phyloP scores from a whole-genome alignment of 2,329 filamentous ascomycete genomes.

The Exophiala sp. region DNA sequence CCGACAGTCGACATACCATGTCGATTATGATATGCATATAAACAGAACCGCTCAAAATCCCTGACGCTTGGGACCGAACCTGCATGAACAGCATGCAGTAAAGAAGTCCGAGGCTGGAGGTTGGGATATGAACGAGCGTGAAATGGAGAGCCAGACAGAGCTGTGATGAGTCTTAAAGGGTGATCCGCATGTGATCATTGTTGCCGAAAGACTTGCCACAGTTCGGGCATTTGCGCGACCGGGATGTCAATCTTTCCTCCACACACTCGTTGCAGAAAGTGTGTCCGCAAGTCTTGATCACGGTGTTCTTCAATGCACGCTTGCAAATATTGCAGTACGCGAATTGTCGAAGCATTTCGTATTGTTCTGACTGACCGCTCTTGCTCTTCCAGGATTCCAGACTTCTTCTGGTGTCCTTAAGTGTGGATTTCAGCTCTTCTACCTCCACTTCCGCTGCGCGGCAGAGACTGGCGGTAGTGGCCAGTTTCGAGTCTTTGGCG shows the following conservation, averaged over 20 bases:
- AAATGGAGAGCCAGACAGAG: no score
- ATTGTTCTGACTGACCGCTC: conserved; percentile 26
- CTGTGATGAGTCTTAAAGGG: conserved; percentile 30
- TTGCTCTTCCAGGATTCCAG: conserved; percentile 69
- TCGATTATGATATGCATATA: background rate
- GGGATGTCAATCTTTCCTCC: conserved; percentile 78
- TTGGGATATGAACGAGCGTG: no score
- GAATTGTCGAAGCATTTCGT: conserved; percentile 37
- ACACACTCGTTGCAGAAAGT: conserved; percentile 89
- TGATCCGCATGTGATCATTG: conserved; percentile 72
- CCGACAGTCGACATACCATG: background rate
- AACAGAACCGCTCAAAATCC: background rate
- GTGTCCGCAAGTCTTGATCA: conserved; percentile 89
- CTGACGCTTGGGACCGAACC: background rate
- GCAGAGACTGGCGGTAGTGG: conserved; percentile 57
- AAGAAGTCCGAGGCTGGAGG: background rate
- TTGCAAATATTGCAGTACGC: conserved; percentile 89
- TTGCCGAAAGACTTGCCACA: conserved; percentile 89
- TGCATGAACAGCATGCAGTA: background rate
- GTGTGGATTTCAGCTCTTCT: conserved; percentile 69
- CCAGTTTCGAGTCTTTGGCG: conserved; percentile 65
- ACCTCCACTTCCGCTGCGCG: conserved; percentile 63
- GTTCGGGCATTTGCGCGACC: conserved; percentile 90
- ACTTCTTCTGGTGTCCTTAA: conserved; percentile 74
- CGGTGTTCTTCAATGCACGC: conserved; percentile 87